phyloP scores from a whole-genome alignment of 1,284 basidiomycete species.

The Sanghuangporus weigelae region DNA sequence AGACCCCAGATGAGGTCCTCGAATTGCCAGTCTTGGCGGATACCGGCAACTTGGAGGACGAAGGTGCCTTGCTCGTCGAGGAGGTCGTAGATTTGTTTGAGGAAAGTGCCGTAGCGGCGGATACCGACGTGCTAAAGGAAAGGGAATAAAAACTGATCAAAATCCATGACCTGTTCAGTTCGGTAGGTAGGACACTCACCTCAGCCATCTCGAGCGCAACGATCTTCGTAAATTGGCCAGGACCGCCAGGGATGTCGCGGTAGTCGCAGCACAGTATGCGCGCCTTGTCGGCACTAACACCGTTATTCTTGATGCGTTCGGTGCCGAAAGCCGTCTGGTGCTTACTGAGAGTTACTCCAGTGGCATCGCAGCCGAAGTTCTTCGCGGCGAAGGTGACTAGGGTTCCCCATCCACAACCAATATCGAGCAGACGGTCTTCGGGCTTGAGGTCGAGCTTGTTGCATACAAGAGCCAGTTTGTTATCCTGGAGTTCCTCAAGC shows the following conservation, averaged over 20 bases:
- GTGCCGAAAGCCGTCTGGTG: slow-evolving; percentile 94
- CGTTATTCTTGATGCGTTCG: slow-evolving; percentile 81
- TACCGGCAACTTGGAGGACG: slow-evolving; percentile 94
- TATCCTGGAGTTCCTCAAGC: slow-evolving; percentile 96
- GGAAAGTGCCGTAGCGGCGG: slow-evolving; percentile 86
- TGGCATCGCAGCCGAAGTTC: slow-evolving; percentile 94
- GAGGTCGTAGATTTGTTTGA: slow-evolving; percentile 88
- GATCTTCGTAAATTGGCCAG: slow-evolving; percentile 89
- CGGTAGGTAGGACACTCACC: slow-evolving; percentile 31
- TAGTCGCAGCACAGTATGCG: slow-evolving; percentile 94
- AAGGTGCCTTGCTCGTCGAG: slow-evolving; percentile 94
- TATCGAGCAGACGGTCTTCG: slow-evolving; percentile 80
- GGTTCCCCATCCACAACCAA: slow-evolving; percentile 99
- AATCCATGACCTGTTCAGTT: neutral
- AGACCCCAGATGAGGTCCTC: slow-evolving; percentile 97
- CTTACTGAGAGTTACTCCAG: slow-evolving; percentile 89
- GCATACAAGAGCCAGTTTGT: slow-evolving; percentile 94
- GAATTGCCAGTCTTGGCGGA: slow-evolving; percentile 93
- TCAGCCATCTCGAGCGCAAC: slow-evolving; percentile 99
- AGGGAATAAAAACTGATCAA: neutral
- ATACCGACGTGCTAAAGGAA: slow-evolving; percentile 81
- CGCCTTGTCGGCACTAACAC: slow-evolving; percentile 70
- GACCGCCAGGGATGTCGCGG: slow-evolving; percentile 82
- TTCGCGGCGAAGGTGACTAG: slow-evolving; percentile 93
- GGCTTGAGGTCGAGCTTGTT: slow-evolving; percentile 89